These are phyloP conservation scores for Didymella lethalis DNA, from an alignment of 2,329 filamentous ascomycete genomes.

Conservation along the genomic window DNA sequence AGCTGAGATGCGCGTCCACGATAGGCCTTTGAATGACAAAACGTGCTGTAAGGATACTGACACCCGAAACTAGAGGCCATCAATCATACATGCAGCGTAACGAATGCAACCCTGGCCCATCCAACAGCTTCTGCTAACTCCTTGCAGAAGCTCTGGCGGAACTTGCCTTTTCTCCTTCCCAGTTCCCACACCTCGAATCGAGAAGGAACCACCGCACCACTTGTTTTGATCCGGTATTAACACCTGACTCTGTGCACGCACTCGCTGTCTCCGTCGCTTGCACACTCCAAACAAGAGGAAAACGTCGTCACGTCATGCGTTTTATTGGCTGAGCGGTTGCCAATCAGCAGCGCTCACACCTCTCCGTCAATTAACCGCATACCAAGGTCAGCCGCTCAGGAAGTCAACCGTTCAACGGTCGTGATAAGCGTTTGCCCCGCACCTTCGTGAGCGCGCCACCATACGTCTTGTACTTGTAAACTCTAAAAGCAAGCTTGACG, in stretches of 20 bases:
- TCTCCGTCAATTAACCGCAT: conserved; percentile 4
- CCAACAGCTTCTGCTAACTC: conserved; percentile 1
- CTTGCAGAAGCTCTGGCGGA: conserved; percentile 1
- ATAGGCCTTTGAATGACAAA: conserved; percentile 7
- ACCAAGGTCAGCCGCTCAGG: conserved; percentile 5
- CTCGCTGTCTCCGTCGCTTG: not conserved
- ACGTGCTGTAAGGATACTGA: conserved; percentile 12
- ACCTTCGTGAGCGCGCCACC: conserved; percentile 6
- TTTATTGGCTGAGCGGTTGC: not conserved
- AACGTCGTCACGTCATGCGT: not conserved
- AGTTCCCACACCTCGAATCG: conserved; percentile 1
- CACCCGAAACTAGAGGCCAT: conserved; percentile 8
- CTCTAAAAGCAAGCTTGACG: conserved; percentile 16
- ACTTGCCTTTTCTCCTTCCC: conserved; percentile 16
- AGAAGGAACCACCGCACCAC: not conserved
- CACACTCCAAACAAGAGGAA: not conserved
- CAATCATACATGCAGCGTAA: not conserved
- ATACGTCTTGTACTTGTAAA: conserved; percentile 4
- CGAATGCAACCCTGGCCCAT: conserved; percentile 12
- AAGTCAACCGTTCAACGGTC: conserved; percentile 3
- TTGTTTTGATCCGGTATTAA: conserved; percentile 2
- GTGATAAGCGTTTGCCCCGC: conserved; percentile 16
- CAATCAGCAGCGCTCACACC: not conserved
- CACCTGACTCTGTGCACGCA: conserved; percentile 3
- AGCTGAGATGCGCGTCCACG: conserved; percentile 1